Evolutionary conservation across 2,329 filamentous ascomycete genomes (phyloP).

Genomic region (Nemania sp.): DNA sequence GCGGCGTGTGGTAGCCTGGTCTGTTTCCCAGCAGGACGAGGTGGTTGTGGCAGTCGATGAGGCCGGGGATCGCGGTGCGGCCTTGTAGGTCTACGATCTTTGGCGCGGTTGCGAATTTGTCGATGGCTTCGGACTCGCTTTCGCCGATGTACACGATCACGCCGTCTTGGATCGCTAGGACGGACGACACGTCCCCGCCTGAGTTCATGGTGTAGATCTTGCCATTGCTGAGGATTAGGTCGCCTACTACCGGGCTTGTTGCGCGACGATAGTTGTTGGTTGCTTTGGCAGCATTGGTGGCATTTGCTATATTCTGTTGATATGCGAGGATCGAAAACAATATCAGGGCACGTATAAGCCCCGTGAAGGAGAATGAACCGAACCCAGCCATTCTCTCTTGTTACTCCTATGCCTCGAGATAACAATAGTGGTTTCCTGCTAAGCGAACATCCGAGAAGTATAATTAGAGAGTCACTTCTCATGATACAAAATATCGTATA

Average conservation of each 20-base stretch:
- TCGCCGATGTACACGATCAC: conserved; percentile 34
- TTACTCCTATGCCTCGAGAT: not conserved
- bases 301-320: not conserved
- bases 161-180: conserved; percentile 33
- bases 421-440: not conserved
- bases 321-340: not conserved
- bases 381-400: not conserved
- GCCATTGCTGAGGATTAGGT: conserved; percentile 35
- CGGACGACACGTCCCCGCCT: conserved; percentile 19
- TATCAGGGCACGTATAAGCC: not conserved
- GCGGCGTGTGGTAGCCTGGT: conserved; percentile 36
- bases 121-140: conserved; percentile 24
- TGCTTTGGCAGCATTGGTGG: not conserved
- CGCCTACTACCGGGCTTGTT: conserved; percentile 20
- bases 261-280: not conserved
- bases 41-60: conserved; percentile 39
- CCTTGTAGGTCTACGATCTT: conserved; percentile 30
- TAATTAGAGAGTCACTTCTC: not conserved
- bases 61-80: conserved; percentile 31
- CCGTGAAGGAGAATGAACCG: not conserved
- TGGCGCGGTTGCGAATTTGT: conserved; percentile 15
- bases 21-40: conserved; percentile 37
- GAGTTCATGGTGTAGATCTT: conserved; percentile 34
- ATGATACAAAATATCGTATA: not conserved
- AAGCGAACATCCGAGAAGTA: not conserved